Evolutionary conservation across 768 basidiomycete species (phyloP), one percentile per base, ranked within the genome.

Genomic region (Mycena sanguinolenta): DNA sequence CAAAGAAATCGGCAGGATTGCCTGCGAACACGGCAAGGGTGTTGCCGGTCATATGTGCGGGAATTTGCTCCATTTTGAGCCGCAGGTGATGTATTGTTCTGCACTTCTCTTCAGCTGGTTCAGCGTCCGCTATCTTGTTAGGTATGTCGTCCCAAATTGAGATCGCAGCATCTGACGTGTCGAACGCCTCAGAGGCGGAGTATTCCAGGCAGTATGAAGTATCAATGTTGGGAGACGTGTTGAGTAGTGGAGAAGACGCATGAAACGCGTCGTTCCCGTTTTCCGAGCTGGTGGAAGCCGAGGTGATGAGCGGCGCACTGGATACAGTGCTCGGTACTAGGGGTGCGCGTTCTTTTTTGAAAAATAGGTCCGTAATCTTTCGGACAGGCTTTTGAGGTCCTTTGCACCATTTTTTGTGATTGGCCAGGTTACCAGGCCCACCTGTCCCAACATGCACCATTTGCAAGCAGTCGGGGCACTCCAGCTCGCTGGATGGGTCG

Each of bases 261-360:
- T n/a, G 10, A 5, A 34, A 36, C 55, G 55, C 34, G 34, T 57
- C 9, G n/a, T 38, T 36, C 36, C 17, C 21, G 34, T 23, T 13
- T 36, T 34, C 55, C 9, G 34, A 36, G 8, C 12, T 17, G 21
- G n/a, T 57, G n/a, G 28, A 16, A 19, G 27, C n/a, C 9, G 54
- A n/a, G 30, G 32, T 4, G 25, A 38, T 16, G n/a, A 57, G 21
- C 25, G 55, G 55, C 25, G 34, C 34, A 57, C 55, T 57, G 34
- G 21, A 57, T 16, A 57, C 55, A 13, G 55, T 57, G 55, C 34
- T 57, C n/a, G 55, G 55, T 1, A 57, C 55, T 8, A 46, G 44
- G 17, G 21, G 44, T 46, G 44, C 44, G 21, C 19, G 44, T 2
- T 4, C 6, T 17, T 46, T 46, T n/a, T 7, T 7, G 6, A 7